A percentile compares a stretch with the other conserved stretches of the same genome.
phyloP scores from a whole-genome alignment of 2,329 filamentous ascomycete genomes.

The Talaromyces pinophilus region DNA sequence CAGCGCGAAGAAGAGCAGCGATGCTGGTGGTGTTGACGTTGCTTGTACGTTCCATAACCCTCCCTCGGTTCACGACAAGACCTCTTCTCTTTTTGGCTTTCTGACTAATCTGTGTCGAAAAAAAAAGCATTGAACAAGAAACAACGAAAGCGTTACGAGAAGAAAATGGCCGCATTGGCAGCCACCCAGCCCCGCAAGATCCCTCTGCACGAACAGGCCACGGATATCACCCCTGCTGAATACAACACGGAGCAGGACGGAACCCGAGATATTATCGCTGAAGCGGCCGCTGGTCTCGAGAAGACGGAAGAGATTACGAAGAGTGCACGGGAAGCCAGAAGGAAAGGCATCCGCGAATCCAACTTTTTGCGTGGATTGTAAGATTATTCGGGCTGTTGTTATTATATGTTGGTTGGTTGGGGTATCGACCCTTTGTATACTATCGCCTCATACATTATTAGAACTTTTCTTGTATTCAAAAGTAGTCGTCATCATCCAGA shows the following conservation, averaged over 20 bases:
- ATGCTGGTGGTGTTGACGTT: constrained; percentile 42
- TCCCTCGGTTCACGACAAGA: not conserved
- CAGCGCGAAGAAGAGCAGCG: constrained; percentile 35
- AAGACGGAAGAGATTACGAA: constrained; percentile 46
- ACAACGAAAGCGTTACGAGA: constrained; percentile 49
- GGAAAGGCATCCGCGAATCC: constrained; percentile 49
- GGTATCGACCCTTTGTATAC: constrained; percentile 6
- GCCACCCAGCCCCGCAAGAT: constrained; percentile 43
- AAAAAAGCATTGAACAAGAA: constrained; percentile 50
- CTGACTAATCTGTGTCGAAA: constrained; percentile 21
- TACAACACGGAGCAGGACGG: constrained; percentile 33
- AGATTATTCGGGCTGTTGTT: constrained; percentile 22
- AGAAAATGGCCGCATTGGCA: constrained; percentile 48
- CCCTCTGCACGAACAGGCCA: constrained; percentile 49
- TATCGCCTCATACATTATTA: constrained; percentile 9
- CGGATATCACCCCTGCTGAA: constrained; percentile 46
- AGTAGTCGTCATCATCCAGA: not conserved
- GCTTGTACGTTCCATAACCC: constrained; percentile 37
- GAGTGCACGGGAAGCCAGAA: constrained; percentile 47
- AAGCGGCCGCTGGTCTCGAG: constrained; percentile 40
- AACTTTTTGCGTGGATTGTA: constrained; percentile 53
- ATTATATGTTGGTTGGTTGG: not conserved
- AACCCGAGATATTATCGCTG: constrained; percentile 31
- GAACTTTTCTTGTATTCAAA: not conserved
- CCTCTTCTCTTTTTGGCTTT: not conserved